Evolutionary conservation across 805 yeast species (phyloP), one percentile per base, ranked within the genome.

Genomic region (Candida manassasensis): DNA sequence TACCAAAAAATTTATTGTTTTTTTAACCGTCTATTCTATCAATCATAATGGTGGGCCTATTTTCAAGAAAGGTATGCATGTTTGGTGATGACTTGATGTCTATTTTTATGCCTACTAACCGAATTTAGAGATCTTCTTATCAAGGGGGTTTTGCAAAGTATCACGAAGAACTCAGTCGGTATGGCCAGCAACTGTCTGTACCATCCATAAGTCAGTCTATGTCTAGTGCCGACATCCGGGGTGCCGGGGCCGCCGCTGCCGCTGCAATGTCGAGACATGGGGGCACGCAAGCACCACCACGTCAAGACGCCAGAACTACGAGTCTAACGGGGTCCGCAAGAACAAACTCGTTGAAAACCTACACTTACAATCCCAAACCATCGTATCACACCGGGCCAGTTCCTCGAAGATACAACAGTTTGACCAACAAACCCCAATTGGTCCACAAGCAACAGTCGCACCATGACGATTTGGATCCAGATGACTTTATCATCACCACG

Each of bases 311-410:
- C 4, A 19, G 33, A 12, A 3, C 33, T 18, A 21, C 33, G 4
- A 30, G 26, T 14, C 12, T 30, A 21, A 21, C 41, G 7, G 41
- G 35, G 19, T 27, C 35, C 18, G 21, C 26, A 17, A 41, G 69
- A 25, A 36, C 63, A 17, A 59, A 61, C 42, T 63, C 69, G 9
- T 39, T 67, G 40, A 50, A 57, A 19, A 48, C 62, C 14, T 66
- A 62, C 43, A 50, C 55, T 6, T 67, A 67, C 42, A 50, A 58
- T 34, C 72, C 72, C 11, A 55, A 50, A 37, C 57, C 67, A 1
- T 65, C 71, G 4, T 67, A 67, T 35, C 61, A 52, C 14, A 12
- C 39, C 3, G 40, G 40, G 6, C 46, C 44, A 13, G 35, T 32
- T 21, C 35, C 43, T 4, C 47, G 50, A 35, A 38, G 57, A 29